Percentiles rank a stretch among this genome's conserved stretches.
These are phyloP conservation scores for Passalora sequoiae DNA, from an alignment of 2,329 filamentous ascomycete genomes.

Conservation along the genomic window DNA sequence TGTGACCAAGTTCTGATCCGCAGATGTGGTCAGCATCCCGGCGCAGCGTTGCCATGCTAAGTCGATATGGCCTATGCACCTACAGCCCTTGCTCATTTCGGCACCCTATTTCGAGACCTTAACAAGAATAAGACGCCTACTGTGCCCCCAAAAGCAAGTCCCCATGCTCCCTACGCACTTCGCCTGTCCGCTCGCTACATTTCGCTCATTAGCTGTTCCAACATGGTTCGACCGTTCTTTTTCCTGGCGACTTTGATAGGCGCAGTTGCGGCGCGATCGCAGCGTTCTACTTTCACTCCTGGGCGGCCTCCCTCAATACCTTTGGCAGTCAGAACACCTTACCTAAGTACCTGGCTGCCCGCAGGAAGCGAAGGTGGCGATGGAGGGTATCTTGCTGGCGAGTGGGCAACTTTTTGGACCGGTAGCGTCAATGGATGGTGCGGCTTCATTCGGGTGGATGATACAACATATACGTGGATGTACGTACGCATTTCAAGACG, in stretches of 20 bases:
- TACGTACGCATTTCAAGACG: conserved; percentile 5
- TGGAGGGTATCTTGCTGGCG: conserved; percentile 61
- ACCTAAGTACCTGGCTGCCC: conserved; percentile 65
- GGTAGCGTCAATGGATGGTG: conserved; percentile 60
- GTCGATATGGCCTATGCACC: background rate
- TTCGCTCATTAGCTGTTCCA: conserved; percentile 10
- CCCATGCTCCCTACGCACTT: conserved; percentile 6
- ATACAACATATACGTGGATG: conserved; percentile 61
- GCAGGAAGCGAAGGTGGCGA: conserved; percentile 56
- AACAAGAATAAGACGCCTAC: background rate
- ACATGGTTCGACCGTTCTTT: conserved; percentile 5
- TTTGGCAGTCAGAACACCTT: conserved; percentile 68
- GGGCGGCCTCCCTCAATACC: conserved; percentile 64
- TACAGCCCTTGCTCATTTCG: conserved; percentile 6
- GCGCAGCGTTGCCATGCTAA: conserved; percentile 6
- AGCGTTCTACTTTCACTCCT: conserved; percentile 51
- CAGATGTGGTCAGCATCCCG: background rate
- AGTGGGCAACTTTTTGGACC: conserved; percentile 63
- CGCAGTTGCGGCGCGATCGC: conserved; percentile 37
- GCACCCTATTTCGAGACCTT: conserved; percentile 1
- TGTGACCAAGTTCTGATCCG: background rate
- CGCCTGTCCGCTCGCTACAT: too few species aligned
- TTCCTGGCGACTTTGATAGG: conserved; percentile 14
- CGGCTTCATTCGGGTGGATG: conserved; percentile 65
- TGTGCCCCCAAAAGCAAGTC: conserved; percentile 4